Evolutionary conservation across 2,329 filamentous ascomycete species (phyloP), one percentile per base, ranked within the genome.

Genomic region (Cryphonectria radicalis): DNA sequence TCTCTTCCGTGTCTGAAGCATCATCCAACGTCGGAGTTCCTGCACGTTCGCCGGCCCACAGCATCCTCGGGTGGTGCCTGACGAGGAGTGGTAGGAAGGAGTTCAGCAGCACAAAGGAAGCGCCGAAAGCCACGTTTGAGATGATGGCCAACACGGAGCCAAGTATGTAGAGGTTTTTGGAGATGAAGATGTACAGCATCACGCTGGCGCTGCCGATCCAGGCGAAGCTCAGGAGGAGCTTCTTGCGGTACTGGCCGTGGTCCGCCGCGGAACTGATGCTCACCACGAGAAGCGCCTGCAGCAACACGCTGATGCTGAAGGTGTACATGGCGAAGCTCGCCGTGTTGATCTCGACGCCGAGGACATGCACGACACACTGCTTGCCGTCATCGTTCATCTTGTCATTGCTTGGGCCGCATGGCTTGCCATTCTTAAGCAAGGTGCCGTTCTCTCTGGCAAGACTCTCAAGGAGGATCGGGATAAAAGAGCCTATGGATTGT

Each of bases 291-390:
- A 98, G 82, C 1, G 95, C 93, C 80, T 99, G 96, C 14, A 98
- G 81, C 28, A 98, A 81, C 1, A 99, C 96, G 79, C 93, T 97
- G 77, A 97, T 85, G 71, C 94, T 97, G 81, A 99, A 99, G 1
- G 94, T 98, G 82, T 98, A 98, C 94, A 98, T 97, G 79, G 80
- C 95, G 80, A 98, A 98, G 80, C 93, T 97, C 50, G 95, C 95
- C 0, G 95, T 98, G 81, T 98, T 98, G 82, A 99, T 91, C 77
- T 97, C 91, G 72, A 92, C 81, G 7, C 95, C 95, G 35, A 97
- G 83, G 6, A 98, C 85, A 74, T 91, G 89, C 72, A 98, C 90
- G 72, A 98, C 85, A 78, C 96, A 99, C 79, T 97, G 93, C 65
- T 86, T 86, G 59, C 84, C 84, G 75, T 85, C 80, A 50, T 78